Evolutionary conservation across 345 rosid species (phyloP), one percentile per base, ranked within the genome.

Genomic region (Camelina neglecta): DNA sequence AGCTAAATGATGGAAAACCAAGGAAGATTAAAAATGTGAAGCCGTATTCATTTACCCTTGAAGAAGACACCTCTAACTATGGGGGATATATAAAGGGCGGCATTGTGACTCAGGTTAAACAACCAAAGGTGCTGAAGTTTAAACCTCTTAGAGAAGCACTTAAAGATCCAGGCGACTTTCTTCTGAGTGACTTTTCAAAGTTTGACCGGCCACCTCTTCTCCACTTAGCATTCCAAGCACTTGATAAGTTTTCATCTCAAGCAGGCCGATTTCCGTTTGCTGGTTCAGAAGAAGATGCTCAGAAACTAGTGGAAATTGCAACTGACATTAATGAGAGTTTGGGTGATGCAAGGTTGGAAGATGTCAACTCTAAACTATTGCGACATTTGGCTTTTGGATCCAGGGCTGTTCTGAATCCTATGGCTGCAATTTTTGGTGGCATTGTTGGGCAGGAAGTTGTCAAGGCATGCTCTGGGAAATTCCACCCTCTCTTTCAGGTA

Each of bases 391-490:
- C 96, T 44, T 92, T 86, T 78, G 97, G 97, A 81, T 85, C 96
- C 35, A 87, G 86, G 86, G 97, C 97, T 72, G 91, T 92, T 63
- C 80, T 92, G 59, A 92, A 92, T 85, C 97, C 96, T 45, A 92
- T 90, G 97, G 97, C 96, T 69, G 97, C 97, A 48, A 84, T 92
- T 85, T 90, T 92, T 81, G 97, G 97, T 63, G 97, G 97, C 68
- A 83, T 92, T 64, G 96, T 90, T 72, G 97, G 96, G 53, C 96
- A 90, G 70, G 97, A 92, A 69, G 93, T 89, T 79, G 91, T 90
- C 67, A 92, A 92, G 77, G 97, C 97, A 42, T 92, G 97, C 84
- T 86, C 97, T 64, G 97, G 97, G 64, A 92, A 92, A 75, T 92
- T 90, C 72, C 97, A 92, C 84, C 97, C 97, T 50, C 86, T 92